Percentiles rank a stretch among this genome's conserved stretches.
These are phyloP conservation scores for Hymenoscyphus fraxineus DNA, from an alignment of 2,329 filamentous ascomycete genomes.

Conservation along the genomic window DNA sequence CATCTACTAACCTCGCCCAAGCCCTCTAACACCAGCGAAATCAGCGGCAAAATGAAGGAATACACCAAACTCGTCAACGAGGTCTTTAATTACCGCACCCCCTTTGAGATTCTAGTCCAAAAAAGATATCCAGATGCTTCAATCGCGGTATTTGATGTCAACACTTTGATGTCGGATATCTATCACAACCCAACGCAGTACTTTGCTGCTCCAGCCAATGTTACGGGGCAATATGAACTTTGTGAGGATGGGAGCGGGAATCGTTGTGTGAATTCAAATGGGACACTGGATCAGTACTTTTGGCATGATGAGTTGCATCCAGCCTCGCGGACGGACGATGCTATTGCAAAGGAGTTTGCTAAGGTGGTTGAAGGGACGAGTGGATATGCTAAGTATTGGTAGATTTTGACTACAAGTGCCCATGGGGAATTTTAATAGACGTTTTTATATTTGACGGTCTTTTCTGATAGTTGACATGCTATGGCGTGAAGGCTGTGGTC, in stretches of 20 bases:
- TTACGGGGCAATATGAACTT: constrained; percentile 53
- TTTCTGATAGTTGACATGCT: no score
- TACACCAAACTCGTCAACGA: constrained; percentile 49
- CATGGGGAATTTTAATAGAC: neutral
- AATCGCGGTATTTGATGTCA: constrained; percentile 64
- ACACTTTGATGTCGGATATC: constrained; percentile 62
- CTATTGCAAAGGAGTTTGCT: constrained; percentile 54
- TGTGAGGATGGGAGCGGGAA: constrained; percentile 41
- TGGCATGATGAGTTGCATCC: constrained; percentile 77
- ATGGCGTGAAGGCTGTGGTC: no score
- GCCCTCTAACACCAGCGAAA: constrained; percentile 46
- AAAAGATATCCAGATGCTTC: constrained; percentile 54
- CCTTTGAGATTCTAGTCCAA: constrained; percentile 43
- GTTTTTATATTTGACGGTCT: neutral
- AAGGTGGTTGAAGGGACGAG: constrained; percentile 47
- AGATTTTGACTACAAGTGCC: neutral
- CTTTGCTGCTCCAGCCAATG: constrained; percentile 60
- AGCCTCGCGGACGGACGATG: constrained; percentile 57
- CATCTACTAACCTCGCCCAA: constrained; percentile 36
- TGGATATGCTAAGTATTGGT: constrained; percentile 36
- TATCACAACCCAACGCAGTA: constrained; percentile 57
- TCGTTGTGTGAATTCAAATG: constrained; percentile 37
- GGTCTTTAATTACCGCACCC: constrained; percentile 47
- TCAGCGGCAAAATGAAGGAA: constrained; percentile 46
- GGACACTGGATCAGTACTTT: constrained; percentile 55